These are phyloP conservation scores for Leucocoprinus sp. DNA, from an alignment of 768 basidiomycete genomes.

Conservation along the genomic window DNA sequence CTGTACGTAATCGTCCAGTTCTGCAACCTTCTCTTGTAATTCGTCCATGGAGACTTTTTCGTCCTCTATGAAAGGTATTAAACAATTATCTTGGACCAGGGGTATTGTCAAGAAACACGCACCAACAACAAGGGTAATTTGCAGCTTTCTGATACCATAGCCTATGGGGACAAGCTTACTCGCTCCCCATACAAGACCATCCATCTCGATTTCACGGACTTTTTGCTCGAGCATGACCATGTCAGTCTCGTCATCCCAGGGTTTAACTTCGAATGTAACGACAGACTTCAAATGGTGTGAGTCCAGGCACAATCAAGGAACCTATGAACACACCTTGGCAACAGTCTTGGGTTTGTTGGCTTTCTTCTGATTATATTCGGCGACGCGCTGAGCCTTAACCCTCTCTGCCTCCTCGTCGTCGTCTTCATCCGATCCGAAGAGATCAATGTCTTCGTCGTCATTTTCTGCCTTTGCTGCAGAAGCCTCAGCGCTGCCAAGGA, in stretches of 20 bases:
- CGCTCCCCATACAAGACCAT: slow-evolving; percentile 93
- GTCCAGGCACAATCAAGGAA: neutral
- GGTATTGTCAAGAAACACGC: slow-evolving; percentile 17
- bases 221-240: slow-evolving; percentile 78
- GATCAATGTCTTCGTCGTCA: slow-evolving; percentile 67
- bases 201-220: slow-evolving; percentile 81
- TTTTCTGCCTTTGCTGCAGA: slow-evolving; percentile 39
- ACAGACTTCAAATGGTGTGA: slow-evolving; percentile 57
- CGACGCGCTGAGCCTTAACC: slow-evolving; percentile 87
- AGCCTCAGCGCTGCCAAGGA: slow-evolving; percentile 44
- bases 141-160: slow-evolving; percentile 89
- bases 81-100: neutral
- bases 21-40: slow-evolving; percentile 82
- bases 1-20: slow-evolving; percentile 85
- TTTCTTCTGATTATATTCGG: slow-evolving; percentile 90
- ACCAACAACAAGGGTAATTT: slow-evolving; percentile 55
- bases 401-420: slow-evolving; percentile 81
- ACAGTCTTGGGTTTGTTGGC: slow-evolving; percentile 79
- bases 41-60: slow-evolving; percentile 91
- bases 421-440: slow-evolving; percentile 82
- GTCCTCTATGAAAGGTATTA: slow-evolving; percentile 56
- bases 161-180: slow-evolving; percentile 91
- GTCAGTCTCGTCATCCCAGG: slow-evolving; percentile 99
- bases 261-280: slow-evolving; percentile 97
- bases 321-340: slow-evolving; percentile 59